phyloP scores from a whole-genome alignment of 768 basidiomycete species.

The Kwoniella sp. region DNA sequence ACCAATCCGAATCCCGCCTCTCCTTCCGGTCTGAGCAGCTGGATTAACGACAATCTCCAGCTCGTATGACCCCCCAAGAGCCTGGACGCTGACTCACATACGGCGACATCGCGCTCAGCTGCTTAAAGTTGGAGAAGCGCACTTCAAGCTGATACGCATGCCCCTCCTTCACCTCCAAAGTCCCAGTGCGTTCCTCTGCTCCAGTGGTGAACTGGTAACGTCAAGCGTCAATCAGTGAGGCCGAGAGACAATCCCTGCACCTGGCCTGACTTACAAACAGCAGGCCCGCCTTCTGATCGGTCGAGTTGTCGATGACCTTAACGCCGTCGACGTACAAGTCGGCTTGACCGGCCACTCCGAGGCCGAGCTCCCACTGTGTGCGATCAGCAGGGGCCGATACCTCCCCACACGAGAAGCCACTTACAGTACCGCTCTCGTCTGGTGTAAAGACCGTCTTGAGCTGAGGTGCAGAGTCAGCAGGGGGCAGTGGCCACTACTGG shows the following conservation, averaged over 20 bases:
- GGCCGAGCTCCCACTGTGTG: constrained; percentile 41
- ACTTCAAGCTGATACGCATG: constrained; percentile 26
- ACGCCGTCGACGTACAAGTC: constrained; percentile 33
- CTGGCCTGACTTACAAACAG: constrained; percentile 18
- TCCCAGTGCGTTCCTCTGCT: constrained; percentile 23
- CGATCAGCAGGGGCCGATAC: constrained; percentile 46
- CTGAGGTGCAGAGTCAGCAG: neutral
- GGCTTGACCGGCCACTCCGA: constrained; percentile 32
- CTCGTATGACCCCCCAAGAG: neutral
- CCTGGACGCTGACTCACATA: constrained; percentile 22
- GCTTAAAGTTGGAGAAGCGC: constrained; percentile 43
- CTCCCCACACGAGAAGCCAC: neutral
- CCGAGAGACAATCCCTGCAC: neutral
- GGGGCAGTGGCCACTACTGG: neutral
- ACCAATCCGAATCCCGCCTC: constrained; percentile 41
- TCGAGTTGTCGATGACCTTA: constrained; percentile 41
- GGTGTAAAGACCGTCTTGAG: constrained; percentile 32
- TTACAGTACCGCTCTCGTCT: constrained; percentile 30
- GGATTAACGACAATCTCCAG: neutral
- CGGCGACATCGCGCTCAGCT: constrained; percentile 35
- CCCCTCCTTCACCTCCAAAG: constrained; percentile 22
- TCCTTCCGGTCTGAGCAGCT: constrained; percentile 23
- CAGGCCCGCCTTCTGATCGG: constrained; percentile 25
- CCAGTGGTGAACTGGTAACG: constrained; percentile 28
- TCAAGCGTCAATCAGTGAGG: neutral